phyloP scores from a whole-genome alignment of 345 rosid genomes.

The Streptanthus diversifolius region DNA sequence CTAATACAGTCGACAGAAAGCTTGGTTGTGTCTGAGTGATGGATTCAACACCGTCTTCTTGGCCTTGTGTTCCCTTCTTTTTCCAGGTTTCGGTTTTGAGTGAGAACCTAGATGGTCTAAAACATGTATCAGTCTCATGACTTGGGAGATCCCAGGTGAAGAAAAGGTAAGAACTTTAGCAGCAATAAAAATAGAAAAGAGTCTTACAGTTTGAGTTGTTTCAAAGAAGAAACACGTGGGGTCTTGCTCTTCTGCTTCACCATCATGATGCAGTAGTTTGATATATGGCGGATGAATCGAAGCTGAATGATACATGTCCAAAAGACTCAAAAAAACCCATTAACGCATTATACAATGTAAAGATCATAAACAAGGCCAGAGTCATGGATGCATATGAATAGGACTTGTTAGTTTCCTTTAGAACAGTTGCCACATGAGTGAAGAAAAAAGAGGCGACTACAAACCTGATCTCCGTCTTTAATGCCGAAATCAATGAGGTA shows the following conservation, averaged over 20 bases:
- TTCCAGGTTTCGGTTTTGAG: conserved; percentile 3
- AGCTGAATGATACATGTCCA: conserved; percentile 44
- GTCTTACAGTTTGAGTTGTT: conserved; percentile 46
- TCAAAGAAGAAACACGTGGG: conserved; percentile 26
- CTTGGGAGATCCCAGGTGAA: neutral
- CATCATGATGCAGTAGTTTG: conserved; percentile 37
- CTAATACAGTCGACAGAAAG: conserved; percentile 32
- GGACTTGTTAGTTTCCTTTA: too few relatives aligned
- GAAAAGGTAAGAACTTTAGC: neutral
- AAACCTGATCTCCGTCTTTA: conserved; percentile 81
- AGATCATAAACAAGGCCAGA: conserved; percentile 7
- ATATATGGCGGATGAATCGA: conserved; percentile 62
- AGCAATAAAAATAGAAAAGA: neutral
- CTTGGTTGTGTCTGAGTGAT: conserved; percentile 22
- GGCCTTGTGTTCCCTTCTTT: neutral
- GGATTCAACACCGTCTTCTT: conserved; percentile 28
- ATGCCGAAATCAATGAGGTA: conserved; percentile 54
- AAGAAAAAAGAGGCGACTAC: conserved; percentile 17
- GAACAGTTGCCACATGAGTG: too few relatives aligned
- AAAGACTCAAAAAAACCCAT: neutral
- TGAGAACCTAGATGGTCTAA: conserved; percentile 23
- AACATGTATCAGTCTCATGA: neutral
- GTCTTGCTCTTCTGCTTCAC: conserved; percentile 39
- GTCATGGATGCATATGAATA: neutral
- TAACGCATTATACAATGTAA: neutral